Evolutionary conservation across 805 yeast species (phyloP).

Genomic region (Grigorovia yakushimaensis): DNA sequence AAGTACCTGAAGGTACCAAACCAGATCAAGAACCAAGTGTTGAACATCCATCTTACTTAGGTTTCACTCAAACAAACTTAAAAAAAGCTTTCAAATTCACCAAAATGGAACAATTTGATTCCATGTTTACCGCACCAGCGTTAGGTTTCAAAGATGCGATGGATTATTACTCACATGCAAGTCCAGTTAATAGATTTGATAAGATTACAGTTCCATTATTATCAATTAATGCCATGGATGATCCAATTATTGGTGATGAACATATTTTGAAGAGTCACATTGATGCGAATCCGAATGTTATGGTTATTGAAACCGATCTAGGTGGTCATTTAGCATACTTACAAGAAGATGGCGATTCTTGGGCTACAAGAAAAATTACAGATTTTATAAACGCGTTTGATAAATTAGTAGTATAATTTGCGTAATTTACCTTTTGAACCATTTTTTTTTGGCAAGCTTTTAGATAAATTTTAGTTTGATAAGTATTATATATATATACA

Average conservation of each 20-base stretch:
- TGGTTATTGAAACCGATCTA: conserved; percentile 47
- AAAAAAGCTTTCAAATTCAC: conserved; percentile 31
- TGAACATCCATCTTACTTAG: conserved; percentile 12
- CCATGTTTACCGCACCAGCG: conserved; percentile 46
- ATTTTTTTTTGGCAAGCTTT: too few relatives aligned
- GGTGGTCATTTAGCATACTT: conserved; percentile 65
- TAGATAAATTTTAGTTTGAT: too few relatives aligned
- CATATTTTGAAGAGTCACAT: conserved; percentile 43
- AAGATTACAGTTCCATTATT: conserved; percentile 53
- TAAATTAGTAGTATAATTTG: conserved; percentile 12
- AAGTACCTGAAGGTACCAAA: conserved; percentile 8
- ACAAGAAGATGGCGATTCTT: conserved; percentile 35
- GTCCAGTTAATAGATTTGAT: conserved; percentile 49
- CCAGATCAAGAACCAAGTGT: conserved; percentile 11
- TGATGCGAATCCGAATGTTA: conserved; percentile 45
- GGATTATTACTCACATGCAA: conserved; percentile 57
- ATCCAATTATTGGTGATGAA: conserved; percentile 43
- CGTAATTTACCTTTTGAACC: too few relatives aligned
- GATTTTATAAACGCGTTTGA: conserved; percentile 33
- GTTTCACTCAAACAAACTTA: conserved; percentile 27
- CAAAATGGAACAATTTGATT: conserved; percentile 49
- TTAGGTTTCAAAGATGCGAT: conserved; percentile 53
- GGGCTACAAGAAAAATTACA: conserved; percentile 37
- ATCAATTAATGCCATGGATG: conserved; percentile 52
- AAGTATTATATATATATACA: too few relatives aligned